These are phyloP conservation scores for Elaeis guineensis DNA, from an alignment of 176 grass and related monocot species.

Conservation along the genomic window DNA sequence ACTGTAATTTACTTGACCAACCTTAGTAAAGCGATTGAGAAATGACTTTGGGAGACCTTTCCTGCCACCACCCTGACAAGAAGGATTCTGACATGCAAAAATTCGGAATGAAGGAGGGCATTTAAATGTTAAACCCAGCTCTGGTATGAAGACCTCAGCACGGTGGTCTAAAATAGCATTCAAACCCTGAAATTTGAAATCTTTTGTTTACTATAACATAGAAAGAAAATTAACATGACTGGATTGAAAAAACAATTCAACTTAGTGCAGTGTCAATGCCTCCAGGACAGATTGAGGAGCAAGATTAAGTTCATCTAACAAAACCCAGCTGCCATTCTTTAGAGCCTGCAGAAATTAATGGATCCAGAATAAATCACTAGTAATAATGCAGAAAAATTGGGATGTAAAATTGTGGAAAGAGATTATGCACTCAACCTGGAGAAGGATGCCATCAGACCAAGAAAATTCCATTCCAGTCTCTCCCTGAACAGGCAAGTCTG, in stretches of 20 bases:
- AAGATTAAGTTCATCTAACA: slow-evolving; percentile 97
- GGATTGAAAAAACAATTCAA: background rate
- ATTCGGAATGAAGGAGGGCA: slow-evolving; percentile 74
- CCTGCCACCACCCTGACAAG: slow-evolving; percentile 80
- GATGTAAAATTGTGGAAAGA: too few relatives aligned
- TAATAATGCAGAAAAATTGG: too few relatives aligned
- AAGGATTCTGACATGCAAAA: slow-evolving; percentile 96
- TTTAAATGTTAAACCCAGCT: slow-evolving; percentile 70
- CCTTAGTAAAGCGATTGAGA: slow-evolving; percentile 91
- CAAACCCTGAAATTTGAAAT: slow-evolving; percentile 36
- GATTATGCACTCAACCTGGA: slow-evolving; percentile 27
- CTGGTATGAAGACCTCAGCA: slow-evolving; percentile 94
- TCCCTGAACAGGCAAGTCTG: slow-evolving; percentile 74
- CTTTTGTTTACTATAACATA: background rate
- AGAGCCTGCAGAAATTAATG: slow-evolving; percentile 47
- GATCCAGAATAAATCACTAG: background rate
- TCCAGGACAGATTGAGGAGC: slow-evolving; percentile 94
- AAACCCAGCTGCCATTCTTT: slow-evolving; percentile 89
- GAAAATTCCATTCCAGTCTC: slow-evolving; percentile 75
- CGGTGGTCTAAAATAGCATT: slow-evolving; percentile 97
- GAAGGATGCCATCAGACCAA: slow-evolving; percentile 97
- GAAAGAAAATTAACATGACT: slow-evolving; percentile 3
- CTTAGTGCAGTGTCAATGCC: slow-evolving; percentile 3
- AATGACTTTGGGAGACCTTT: slow-evolving; percentile 92
- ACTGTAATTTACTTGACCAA: slow-evolving; percentile 13